Evolutionary conservation across 768 basidiomycete species (phyloP), one percentile per base, ranked within the genome.

Genomic region (Lactarius trivialis): DNA sequence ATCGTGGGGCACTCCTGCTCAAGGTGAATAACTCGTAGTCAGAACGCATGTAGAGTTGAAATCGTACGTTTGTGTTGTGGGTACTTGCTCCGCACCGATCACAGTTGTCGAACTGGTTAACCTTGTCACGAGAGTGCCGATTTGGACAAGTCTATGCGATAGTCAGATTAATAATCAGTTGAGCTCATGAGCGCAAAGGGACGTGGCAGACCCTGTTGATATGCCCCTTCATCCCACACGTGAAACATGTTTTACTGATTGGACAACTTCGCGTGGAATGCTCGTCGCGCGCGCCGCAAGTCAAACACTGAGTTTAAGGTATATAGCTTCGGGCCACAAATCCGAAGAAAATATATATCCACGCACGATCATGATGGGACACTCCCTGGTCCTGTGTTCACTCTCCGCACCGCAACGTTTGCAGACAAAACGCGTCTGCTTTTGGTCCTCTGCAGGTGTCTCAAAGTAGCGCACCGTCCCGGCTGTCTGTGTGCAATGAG

Each of bases 171-270:
- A n/a, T 9, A n/a, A 45, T 55, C 26, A 64, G 11, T 30, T 19
- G 26, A 36, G 57, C 15, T 53, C 32, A 37, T 58, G 14, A 48
- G 21, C 43, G 4, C 49, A 28, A 28, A 17, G 56, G 24, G 19
- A 37, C 2, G 14, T 55, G 19, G 72, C 80, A 54, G 66, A 89
- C 90, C 60, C 76, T 78, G 65, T 81, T 88, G 58, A 91, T 82
- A 69, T 91, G 90, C 2, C 91, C 91, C 70, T 88, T 89, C 88
- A 90, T 89, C 17, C 88, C 88, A 67, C 91, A 93, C 3, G 77
- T 80, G 68, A 83, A 92, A 69, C 91, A 93, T 0, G 81, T 84
- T 72, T 91, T 91, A 73, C 83, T 85, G 63, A 90, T 86, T 2
- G 90, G 89, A 73, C 90, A 93, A 55, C 83, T 83, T 43, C 85